These are phyloP conservation scores for Moricandia arvensis DNA, from an alignment of 345 rosid species.

Conservation along the genomic window DNA sequence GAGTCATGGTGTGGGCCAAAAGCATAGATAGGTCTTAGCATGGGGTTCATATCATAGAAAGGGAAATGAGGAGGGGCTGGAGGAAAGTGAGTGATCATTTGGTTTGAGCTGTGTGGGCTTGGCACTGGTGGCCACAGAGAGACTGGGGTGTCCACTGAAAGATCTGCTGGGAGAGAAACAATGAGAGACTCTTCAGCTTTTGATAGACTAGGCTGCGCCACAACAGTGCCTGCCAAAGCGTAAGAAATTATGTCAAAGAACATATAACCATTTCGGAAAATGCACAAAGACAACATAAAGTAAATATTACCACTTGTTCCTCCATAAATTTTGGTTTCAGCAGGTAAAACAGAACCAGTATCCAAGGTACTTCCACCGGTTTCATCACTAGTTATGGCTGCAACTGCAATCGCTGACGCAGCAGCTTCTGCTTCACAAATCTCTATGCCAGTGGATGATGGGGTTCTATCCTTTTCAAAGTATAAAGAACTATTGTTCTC, in stretches of 20 bases:
- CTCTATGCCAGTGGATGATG: slow-evolving; percentile 56
- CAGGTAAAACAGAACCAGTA: slow-evolving; percentile 49
- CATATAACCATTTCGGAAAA: slow-evolving; percentile 5
- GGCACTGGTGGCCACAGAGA: slow-evolving; percentile 80
- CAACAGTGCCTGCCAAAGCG: slow-evolving; percentile 48
- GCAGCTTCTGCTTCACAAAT: slow-evolving; percentile 90
- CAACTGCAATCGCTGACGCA: slow-evolving; percentile 91
- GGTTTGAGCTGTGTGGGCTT: slow-evolving; percentile 72
- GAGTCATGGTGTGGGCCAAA: slow-evolving; percentile 89
- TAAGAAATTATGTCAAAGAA: slow-evolving; percentile 8
- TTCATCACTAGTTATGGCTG: slow-evolving; percentile 88
- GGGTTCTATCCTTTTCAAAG: slow-evolving; percentile 62
- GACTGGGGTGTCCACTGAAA: slow-evolving; percentile 87
- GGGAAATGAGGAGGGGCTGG: slow-evolving; percentile 85
- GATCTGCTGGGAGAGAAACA: slow-evolving; percentile 96
- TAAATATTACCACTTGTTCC: slow-evolving; percentile 41
- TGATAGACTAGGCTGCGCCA: slow-evolving; percentile 57
- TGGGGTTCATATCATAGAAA: slow-evolving; percentile 85
- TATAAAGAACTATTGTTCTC: slow-evolving; percentile 56
- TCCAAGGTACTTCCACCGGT: slow-evolving; percentile 54
- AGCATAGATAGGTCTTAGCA: slow-evolving; percentile 85
- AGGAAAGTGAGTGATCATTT: slow-evolving; percentile 83
- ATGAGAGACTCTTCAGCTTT: slow-evolving; percentile 79
- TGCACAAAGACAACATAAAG: slow-evolving; percentile 3
- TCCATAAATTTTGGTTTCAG: slow-evolving; percentile 62